Percentiles rank a stretch among this genome's conserved stretches.
phyloP scores from a whole-genome alignment of 2,329 filamentous ascomycete genomes.

The Botryotinia convoluta region DNA sequence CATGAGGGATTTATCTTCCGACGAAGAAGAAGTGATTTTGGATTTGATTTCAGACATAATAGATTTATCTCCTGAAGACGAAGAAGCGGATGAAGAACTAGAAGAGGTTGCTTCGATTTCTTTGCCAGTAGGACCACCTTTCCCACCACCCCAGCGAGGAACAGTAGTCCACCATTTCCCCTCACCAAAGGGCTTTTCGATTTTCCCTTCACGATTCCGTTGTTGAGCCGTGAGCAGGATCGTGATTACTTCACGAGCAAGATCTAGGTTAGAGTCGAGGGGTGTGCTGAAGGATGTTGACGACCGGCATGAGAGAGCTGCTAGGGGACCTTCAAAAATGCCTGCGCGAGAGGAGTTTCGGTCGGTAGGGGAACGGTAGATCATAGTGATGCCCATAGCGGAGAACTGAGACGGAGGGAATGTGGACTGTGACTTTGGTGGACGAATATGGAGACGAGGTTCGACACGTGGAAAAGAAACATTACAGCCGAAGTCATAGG shows the following conservation, averaged over 20 bases:
- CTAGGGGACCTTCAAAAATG: constrained; percentile 60
- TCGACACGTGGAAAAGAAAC: constrained; percentile 55
- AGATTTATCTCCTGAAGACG: neutral
- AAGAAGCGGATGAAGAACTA: constrained; percentile 3
- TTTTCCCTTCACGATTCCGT: constrained; percentile 55
- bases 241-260: constrained; percentile 59
- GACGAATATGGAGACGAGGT: constrained; percentile 54
- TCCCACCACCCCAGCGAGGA: constrained; percentile 61
- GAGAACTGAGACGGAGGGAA: constrained; percentile 52
- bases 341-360: constrained; percentile 59
- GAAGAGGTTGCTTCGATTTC: constrained; percentile 40
- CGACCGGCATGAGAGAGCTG: constrained; percentile 57
- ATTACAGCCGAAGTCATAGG: constrained; percentile 65
- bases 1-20: neutral
- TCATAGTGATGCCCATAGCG: constrained; percentile 52
- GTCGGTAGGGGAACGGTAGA: constrained; percentile 59
- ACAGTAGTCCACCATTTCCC: constrained; percentile 60
- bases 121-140: constrained; percentile 60
- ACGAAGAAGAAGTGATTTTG: neutral
- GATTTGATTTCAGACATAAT: neutral
- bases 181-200: constrained; percentile 56
- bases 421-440: constrained; percentile 35
- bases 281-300: constrained; percentile 51
- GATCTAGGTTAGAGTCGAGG: constrained; percentile 59
- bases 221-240: constrained; percentile 63